Evolutionary conservation across 768 basidiomycete genomes (phyloP), one percentile per base, ranked within the genome.

Genomic region (Lentinula aciculospora): DNA sequence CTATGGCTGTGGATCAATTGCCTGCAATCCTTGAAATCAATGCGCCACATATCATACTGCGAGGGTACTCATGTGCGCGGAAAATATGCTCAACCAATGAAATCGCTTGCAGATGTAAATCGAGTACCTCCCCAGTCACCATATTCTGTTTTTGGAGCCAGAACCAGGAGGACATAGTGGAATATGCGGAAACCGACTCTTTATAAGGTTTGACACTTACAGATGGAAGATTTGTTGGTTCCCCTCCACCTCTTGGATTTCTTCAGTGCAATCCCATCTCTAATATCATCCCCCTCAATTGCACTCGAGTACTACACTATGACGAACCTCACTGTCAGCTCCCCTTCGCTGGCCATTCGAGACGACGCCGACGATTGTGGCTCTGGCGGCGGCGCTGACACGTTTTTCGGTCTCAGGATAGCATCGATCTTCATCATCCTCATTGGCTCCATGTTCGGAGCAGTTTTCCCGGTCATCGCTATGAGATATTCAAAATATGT

Each of bases 351-450:
- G 9, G 19, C 19, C 42, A 19, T 25, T n/a, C 21, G 42, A 44
- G 42, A 44, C n/a, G 42, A 44, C 42, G 9, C 19, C 15, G 49
- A 53, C 25, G 51, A 64, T 55, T 83, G 81, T 61, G 74, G 73
- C 46, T 63, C 67, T 15, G 74, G 74, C 5, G 74, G 75, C 21
- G 77, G 78, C 40, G 67, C 72, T 21, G 62, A 75, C 57, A 67
- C 72, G 3, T 72, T 70, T 60, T 62, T 71, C 2, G 60, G 66
- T 27, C 69, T 85, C 21, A 75, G 83, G 7, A 71, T 85, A 39
- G 84, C 72, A 4, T 78, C 82, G 12, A 62, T 86, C 58, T 85
- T 86, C 68, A 71, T 85, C 60, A 74, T 86, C 62, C 69, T 82
- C 37, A 64, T 65, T 2, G 72, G 75, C 31, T 80, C 82, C 23